Conservation (phyloP, 306 rosid species). For the Datisca glomerata region DNA sequence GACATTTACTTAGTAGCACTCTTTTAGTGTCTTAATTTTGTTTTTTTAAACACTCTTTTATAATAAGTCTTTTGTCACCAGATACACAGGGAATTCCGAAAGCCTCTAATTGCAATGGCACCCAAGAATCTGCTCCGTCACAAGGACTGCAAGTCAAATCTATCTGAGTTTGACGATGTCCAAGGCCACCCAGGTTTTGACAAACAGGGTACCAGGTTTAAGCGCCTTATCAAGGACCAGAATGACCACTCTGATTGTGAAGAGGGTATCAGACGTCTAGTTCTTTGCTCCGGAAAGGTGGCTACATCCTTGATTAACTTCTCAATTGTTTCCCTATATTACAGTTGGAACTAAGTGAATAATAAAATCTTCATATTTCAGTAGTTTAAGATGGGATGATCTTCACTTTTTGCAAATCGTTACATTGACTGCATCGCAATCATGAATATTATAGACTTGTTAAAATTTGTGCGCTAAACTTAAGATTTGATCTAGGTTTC, state of each 20-base stretch:
- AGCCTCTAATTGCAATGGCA: slow-evolving; percentile 92
- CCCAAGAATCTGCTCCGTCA: slow-evolving; percentile 93
- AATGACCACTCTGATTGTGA: slow-evolving; percentile 60
- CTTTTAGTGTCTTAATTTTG: background rate
- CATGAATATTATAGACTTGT: too few relatives aligned
- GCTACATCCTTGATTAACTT: too few relatives aligned
- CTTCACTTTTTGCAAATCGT: background rate
- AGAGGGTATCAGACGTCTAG: slow-evolving; percentile 82
- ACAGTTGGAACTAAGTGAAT: too few relatives aligned
- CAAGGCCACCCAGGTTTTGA: slow-evolving; percentile 99
- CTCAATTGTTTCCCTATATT: too few relatives aligned
- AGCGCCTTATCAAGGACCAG: slow-evolving; percentile 90
- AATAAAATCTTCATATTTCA: background rate
- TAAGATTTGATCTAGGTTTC: background rate
- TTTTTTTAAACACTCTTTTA: background rate
- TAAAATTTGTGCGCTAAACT: background rate
- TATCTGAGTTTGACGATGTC: slow-evolving; percentile 95
- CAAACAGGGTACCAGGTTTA: slow-evolving; percentile 97
- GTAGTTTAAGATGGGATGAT: background rate
- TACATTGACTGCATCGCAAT: too few relatives aligned
- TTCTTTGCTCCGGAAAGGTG: slow-evolving; percentile 97
- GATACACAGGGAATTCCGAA: slow-evolving; percentile 89
- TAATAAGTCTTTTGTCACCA: slow-evolving; percentile 9
- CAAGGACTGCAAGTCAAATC: slow-evolving; percentile 79
- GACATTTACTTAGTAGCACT: slow-evolving; percentile 5